Percentiles rank a stretch among this genome's conserved stretches.
Evolutionary conservation across 192 early-diverging fungal species (phyloP).

Genomic region (Phlyctochytrium bullatum): DNA sequence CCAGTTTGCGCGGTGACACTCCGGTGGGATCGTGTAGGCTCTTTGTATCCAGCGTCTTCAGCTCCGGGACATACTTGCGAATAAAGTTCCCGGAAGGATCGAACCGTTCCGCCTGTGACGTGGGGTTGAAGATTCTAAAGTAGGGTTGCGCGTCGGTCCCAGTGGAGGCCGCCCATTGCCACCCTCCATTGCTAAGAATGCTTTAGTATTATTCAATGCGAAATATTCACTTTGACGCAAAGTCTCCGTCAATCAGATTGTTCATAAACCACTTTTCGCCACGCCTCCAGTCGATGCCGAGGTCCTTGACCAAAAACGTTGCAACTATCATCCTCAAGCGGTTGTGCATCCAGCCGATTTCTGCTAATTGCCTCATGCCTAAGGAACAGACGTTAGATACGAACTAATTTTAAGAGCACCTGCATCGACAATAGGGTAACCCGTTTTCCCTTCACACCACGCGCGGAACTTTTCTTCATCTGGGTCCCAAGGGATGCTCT

Average conservation of each 20-base stretch:
- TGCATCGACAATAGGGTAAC: conserved; percentile 66
- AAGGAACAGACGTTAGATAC: neutral
- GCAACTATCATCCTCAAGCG: conserved; percentile 61
- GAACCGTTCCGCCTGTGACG: conserved; percentile 49
- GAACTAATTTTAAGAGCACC: conserved; percentile 24
- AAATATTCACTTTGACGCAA: conserved; percentile 30
- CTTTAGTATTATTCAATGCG: neutral
- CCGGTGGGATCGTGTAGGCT: conserved; percentile 56
- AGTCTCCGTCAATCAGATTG: conserved; percentile 66
- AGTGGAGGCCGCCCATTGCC: conserved; percentile 67
- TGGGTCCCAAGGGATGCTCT: conserved; percentile 50
- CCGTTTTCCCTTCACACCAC: conserved; percentile 67
- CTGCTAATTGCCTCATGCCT: conserved; percentile 61
- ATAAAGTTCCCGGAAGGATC: conserved; percentile 61
- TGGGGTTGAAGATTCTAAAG: conserved; percentile 65
- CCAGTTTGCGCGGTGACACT: conserved; percentile 38
- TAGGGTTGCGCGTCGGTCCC: conserved; percentile 71
- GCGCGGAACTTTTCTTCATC: conserved; percentile 42
- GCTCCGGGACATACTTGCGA: conserved; percentile 61
- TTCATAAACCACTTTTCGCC: conserved; percentile 69
- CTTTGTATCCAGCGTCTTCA: conserved; percentile 38
- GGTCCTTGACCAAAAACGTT: conserved; percentile 48
- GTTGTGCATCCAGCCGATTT: conserved; percentile 63
- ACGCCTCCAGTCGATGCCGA: conserved; percentile 62
- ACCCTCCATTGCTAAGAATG: conserved; percentile 63